Base-by-base conservation (phyloP, 441 rosid genomes). In the Metrosideros polymorpha region DNA sequence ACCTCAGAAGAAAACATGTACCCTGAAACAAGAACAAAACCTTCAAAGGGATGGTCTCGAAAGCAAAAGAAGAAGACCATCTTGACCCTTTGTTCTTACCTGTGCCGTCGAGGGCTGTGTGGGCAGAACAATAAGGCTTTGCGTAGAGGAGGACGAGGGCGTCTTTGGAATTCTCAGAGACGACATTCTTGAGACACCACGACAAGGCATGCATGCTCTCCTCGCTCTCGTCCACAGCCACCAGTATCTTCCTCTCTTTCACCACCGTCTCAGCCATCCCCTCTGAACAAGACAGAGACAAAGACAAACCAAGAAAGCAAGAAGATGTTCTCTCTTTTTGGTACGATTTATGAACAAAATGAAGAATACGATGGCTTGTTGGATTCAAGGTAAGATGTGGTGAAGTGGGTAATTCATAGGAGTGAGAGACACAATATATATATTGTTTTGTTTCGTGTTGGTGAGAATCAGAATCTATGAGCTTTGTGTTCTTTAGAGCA, bases 191-290 rank as follows among this genome's bases (percentile, higher is more conserved):
- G 29, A 92, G 90, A 49, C 92, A 93, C 97, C 97, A 94, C 5
- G 90, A 85, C 45, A 94, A 92, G n/a, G 96, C 94, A 32, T 92
- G 61, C 89, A 89, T 85, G 91, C 97, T 93, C 90, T 92, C 95
- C 43, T 90, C 94, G 35, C 95, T 86, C 84, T 91, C 92, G 86
- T 93, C 94, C 32, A 94, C 92, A 1, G 94, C 96, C 88, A 93
- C 94, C 66, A 94, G 87, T 45, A 93, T 90, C 91, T 86, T 91
- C 83, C 92, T 85, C 83, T 84, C 89, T 54, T 87, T 89, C 24
- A 4, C 42, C 19, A 61, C 24, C 24, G 24, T 32, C 24, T 30
- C 75, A 2, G 75, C 75, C 75, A 61, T 61, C 24, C 12, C 39
- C 22, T 17, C 39, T 30, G 4, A 6, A 57, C 63, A 1, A 53